Percentiles rank a stretch among this genome's conserved stretches.
Conservation (phyloP, 1,139 yeast genomes). For the Debaryomyces singareniensis region DNA sequence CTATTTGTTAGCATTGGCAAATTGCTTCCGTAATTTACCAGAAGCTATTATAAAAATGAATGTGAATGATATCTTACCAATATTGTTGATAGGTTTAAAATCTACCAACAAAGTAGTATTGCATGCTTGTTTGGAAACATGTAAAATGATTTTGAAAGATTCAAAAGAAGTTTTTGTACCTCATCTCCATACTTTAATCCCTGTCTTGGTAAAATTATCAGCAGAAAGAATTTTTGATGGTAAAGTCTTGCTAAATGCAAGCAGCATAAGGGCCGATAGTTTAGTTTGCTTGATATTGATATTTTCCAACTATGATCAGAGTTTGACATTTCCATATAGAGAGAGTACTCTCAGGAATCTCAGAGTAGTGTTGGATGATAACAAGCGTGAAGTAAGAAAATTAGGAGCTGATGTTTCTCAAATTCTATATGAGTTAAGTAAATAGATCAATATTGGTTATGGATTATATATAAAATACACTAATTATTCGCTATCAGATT, state of each 20-base stretch:
- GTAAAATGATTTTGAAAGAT: constrained; percentile 49
- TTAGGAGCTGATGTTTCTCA: constrained; percentile 78
- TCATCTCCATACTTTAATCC: constrained; percentile 53
- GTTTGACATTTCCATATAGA: constrained; percentile 46
- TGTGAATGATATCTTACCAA: constrained; percentile 58
- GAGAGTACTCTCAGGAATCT: constrained; percentile 43
- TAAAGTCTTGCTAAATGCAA: constrained; percentile 20
- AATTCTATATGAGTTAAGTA: constrained; percentile 50
- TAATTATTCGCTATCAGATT: constrained; percentile 31
- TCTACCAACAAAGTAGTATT: constrained; percentile 42
- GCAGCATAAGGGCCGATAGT: constrained; percentile 48
- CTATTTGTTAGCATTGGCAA: constrained; percentile 46
- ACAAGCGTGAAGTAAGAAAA: constrained; percentile 66
- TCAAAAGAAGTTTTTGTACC: constrained; percentile 40
- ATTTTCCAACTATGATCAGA: constrained; percentile 31
- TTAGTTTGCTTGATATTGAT: constrained; percentile 50
- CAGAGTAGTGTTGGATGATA: constrained; percentile 60
- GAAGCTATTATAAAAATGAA: constrained; percentile 56
- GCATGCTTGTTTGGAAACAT: constrained; percentile 54
- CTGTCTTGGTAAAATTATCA: constrained; percentile 41
- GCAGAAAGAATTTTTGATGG: constrained; percentile 15
- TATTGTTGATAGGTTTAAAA: constrained; percentile 60
- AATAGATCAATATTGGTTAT: too few relatives aligned
- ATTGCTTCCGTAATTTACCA: constrained; percentile 43
- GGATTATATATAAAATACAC: background rate